Conservation (phyloP, 495 filamentous ascomycete genomes). For the Aspergillus heteromorphus region DNA sequence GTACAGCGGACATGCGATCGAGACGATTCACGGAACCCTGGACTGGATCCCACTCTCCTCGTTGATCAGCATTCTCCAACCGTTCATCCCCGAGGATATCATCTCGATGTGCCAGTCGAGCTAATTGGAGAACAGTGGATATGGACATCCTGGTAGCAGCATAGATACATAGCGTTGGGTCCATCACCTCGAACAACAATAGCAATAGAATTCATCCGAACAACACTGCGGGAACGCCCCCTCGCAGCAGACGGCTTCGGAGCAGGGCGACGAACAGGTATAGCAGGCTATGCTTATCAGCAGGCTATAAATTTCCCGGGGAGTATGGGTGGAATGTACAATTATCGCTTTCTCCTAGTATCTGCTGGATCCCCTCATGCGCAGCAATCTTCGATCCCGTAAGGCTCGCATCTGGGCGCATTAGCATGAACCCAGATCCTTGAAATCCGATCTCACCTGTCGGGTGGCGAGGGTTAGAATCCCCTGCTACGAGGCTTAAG, state of each 20-base stretch:
- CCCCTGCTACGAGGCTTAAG: neutral
- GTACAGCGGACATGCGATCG: conserved; percentile 34
- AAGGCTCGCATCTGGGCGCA: neutral
- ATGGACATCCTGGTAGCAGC: neutral
- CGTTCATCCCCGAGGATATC: conserved; percentile 29
- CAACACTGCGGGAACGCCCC: conserved; percentile 12
- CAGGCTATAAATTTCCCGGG: neutral
- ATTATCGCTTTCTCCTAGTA: neutral
- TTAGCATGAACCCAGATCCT: neutral
- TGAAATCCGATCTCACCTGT: neutral
- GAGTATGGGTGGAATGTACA: neutral
- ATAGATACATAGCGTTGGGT: neutral
- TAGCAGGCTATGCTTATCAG: conserved; percentile 9
- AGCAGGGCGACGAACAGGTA: conserved; percentile 12
- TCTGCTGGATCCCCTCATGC: neutral
- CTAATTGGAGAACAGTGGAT: neutral
- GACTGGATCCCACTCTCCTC: conserved; percentile 31
- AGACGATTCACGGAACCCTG: conserved; percentile 27
- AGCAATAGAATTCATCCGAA: conserved; percentile 9
- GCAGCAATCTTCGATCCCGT: neutral
- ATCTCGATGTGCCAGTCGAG: conserved; percentile 16
- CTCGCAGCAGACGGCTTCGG: conserved; percentile 10
- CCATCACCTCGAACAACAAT: conserved; percentile 8
- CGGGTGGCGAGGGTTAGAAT: neutral
- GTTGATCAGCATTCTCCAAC: conserved; percentile 20